A percentile compares a stretch with the other conserved stretches of the same genome.
Evolutionary conservation across 208 protist genomes (phyloP).

Genomic region (Tritrichomonas foetus): DNA sequence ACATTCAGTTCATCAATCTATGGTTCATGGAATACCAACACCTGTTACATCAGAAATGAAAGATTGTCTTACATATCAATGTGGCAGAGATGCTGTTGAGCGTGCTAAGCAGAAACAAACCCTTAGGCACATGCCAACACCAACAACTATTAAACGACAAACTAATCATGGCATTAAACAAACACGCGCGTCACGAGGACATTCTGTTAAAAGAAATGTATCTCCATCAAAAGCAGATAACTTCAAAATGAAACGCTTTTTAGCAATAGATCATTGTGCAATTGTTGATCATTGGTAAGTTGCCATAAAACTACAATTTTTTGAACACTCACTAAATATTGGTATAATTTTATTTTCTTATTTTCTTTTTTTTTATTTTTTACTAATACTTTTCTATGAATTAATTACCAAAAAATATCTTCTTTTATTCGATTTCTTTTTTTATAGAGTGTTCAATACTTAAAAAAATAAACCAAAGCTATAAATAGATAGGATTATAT

Average conservation of each 20-base stretch:
- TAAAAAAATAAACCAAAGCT: too few species aligned
- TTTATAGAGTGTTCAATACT: too few species aligned
- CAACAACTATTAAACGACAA: background rate
- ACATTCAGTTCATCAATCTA: background rate
- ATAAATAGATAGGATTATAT: too few species aligned
- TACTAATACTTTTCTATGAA: too few species aligned
- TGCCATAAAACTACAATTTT: too few species aligned
- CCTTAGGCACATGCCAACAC: background rate
- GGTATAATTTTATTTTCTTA: too few species aligned
- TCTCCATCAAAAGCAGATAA: background rate
- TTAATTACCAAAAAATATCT: too few species aligned
- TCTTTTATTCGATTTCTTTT: too few species aligned
- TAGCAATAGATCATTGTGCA: background rate
- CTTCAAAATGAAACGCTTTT: constrained; percentile 2
- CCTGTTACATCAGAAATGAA: background rate
- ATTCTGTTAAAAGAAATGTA: background rate
- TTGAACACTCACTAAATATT: too few species aligned
- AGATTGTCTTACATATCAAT: background rate
- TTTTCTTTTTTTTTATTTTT: too few species aligned
- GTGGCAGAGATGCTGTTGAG: background rate
- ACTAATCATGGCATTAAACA: background rate
- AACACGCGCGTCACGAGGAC: background rate
- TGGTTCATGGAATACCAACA: background rate
- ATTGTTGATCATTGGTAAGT: background rate
- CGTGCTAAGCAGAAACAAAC: background rate